Conservation (phyloP, 169 alveolate genomes). For the Hepatocystis sp. region DNA sequence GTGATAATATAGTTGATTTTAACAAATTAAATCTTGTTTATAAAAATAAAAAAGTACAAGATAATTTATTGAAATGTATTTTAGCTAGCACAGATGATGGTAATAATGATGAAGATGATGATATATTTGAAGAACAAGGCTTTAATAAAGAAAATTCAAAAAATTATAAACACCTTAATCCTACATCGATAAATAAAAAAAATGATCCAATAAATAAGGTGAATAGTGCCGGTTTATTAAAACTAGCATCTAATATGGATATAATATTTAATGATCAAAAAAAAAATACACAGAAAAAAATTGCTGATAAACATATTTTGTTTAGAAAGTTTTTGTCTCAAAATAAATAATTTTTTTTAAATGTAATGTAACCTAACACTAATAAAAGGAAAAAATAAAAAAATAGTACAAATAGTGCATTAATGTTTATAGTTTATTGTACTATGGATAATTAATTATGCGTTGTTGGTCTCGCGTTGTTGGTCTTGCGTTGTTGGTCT, state of each 20-base stretch:
- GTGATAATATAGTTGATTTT: slow-evolving; percentile 82
- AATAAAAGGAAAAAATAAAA: too few species aligned
- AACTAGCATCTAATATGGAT: slow-evolving; percentile 71
- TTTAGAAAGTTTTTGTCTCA: slow-evolving; percentile 66
- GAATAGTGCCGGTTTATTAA: slow-evolving; percentile 75
- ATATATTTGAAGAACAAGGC: slow-evolving; percentile 68
- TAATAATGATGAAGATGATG: slow-evolving; percentile 84
- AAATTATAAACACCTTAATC: slow-evolving; percentile 7
- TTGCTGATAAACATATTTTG: slow-evolving; percentile 69
- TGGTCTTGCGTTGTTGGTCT: too few species aligned
- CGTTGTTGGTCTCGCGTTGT: too few species aligned
- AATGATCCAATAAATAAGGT: slow-evolving; percentile 44
- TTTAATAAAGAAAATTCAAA: slow-evolving; percentile 33
- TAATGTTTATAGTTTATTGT: too few species aligned
- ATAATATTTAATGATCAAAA: slow-evolving; percentile 58
- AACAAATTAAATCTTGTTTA: slow-evolving; percentile 81
- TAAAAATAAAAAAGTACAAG: slow-evolving; percentile 78
- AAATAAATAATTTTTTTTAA: slow-evolving; percentile 25
- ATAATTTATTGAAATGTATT: slow-evolving; percentile 82
- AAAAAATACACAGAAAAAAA: slow-evolving; percentile 66
- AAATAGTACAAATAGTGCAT: too few species aligned
- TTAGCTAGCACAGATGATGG: slow-evolving; percentile 79
- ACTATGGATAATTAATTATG: too few species aligned
- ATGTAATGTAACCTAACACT: too few species aligned
- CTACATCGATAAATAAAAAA: slow-evolving; percentile 7